Evolutionary conservation across 306 rosid species (phyloP), one percentile per base, ranked within the genome.

Genomic region (Vigna reflexopilosa): DNA sequence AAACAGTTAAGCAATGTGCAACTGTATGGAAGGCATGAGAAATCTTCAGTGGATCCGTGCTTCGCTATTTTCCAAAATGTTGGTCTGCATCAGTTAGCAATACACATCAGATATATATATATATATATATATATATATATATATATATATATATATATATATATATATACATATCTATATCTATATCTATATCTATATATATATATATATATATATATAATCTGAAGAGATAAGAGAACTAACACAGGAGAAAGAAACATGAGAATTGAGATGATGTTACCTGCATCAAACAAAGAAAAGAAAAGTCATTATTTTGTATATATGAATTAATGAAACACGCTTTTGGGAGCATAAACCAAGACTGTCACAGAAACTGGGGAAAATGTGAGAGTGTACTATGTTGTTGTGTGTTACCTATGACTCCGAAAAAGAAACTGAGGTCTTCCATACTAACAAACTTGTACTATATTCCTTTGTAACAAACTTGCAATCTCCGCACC

Each of bases 171-270:
- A 15, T 26, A 8, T 19, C 19, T 0, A 19, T 19, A 19, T 19
- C 19, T 19, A 19, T 19, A 19, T 19, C 19, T 19, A 19, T 19
- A 19, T 19, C 19, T 19, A 19, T 19, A 19, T 19, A 19, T 19
- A 19, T 19, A 19, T 19, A 19, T 19, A 19, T 19, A 34, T 30
- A 28, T 15, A 15, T 26, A 2, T 40, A 42, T 42, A 26, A 26
- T 26, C 12, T 7, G 14, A 0, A 0, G 4, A 62, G 28, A 26
- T 19, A 19, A 24, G 26, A 78, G 77, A 78, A 52, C 89, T 86
- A 84, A 91, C 96, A 84, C 83, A 7, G 93, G 91, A 74, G 93
- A 85, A 77, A 91, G 91, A 76, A 91, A 89, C 96, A 87, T 78
- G 73, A 91, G 86, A 68, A 86, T 73, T 67, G 96, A 86, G 76